Conservation (phyloP, 164 flowering plant species). For the Sedum album region DNA sequence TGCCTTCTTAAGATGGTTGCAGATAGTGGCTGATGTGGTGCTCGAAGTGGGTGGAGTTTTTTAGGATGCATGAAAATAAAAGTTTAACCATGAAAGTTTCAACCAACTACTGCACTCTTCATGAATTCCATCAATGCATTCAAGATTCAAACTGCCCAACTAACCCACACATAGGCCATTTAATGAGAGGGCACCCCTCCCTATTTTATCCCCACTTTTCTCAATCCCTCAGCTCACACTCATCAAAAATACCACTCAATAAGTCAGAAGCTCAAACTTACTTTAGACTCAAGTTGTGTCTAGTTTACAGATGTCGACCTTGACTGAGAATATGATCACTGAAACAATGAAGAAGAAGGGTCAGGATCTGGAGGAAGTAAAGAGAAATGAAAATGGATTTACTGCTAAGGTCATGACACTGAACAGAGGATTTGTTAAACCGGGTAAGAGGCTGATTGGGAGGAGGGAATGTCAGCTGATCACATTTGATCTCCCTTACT, state of each 20-base stretch:
- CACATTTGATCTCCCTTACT: constrained; percentile 88
- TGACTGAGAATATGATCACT: not conserved
- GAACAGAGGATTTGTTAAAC: constrained; percentile 24
- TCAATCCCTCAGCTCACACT: not conserved
- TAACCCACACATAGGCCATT: not conserved
- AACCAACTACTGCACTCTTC: not conserved
- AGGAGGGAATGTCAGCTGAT: constrained; percentile 51
- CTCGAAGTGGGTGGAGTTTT: no score
- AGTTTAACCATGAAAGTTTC: not conserved
- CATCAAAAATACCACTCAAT: not conserved
- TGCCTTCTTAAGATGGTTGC: no score
- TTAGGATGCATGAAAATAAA: no score
- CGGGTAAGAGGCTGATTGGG: constrained; percentile 39
- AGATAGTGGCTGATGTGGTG: no score
- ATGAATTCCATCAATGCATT: constrained; percentile 1
- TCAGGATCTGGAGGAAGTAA: not conserved
- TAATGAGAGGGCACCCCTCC: not conserved
- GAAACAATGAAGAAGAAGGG: not conserved
- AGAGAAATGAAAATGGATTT: not conserved
- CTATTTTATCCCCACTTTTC: not conserved
- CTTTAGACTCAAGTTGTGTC: not conserved
- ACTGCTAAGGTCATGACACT: not conserved
- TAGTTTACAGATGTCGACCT: not conserved
- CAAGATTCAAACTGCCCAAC: not conserved
- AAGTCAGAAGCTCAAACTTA: no score